Evolutionary conservation across 73 alveolate genomes (phyloP).

Genomic region (Stentor coeruleus): DNA sequence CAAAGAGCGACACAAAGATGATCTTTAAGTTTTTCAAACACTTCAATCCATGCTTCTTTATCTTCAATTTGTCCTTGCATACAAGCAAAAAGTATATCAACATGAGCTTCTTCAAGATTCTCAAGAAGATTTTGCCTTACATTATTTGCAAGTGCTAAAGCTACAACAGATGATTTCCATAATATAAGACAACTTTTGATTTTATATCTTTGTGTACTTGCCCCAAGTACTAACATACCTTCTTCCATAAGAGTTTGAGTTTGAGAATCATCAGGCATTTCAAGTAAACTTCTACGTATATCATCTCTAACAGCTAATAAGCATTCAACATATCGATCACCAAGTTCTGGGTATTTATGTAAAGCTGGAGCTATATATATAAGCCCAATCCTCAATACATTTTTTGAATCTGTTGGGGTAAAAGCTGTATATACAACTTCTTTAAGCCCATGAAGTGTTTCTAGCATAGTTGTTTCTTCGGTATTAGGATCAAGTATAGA

Average conservation of each 20-base stretch:
- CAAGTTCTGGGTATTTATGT: slow-evolving; percentile 54
- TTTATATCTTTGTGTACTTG: slow-evolving; percentile 56
- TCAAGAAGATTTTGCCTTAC: slow-evolving; percentile 33
- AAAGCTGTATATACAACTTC: slow-evolving; percentile 6
- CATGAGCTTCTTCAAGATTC: slow-evolving; percentile 38
- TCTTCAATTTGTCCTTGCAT: slow-evolving; percentile 33
- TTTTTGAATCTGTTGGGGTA: slow-evolving; percentile 23
- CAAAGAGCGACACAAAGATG: slow-evolving; percentile 53
- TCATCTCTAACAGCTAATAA: not conserved
- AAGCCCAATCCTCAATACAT: slow-evolving; percentile 43
- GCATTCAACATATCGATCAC: slow-evolving; percentile 41
- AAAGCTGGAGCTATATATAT: slow-evolving; percentile 57
- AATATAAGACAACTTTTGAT: slow-evolving; percentile 53
- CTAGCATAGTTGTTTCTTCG: slow-evolving; percentile 15
- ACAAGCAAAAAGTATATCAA: slow-evolving; percentile 37
- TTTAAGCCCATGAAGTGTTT: slow-evolving; percentile 23
- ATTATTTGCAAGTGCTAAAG: slow-evolving; percentile 34
- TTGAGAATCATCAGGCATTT: not conserved
- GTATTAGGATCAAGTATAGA: slow-evolving; percentile 22
- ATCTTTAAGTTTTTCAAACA: slow-evolving; percentile 39
- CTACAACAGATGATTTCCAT: slow-evolving; percentile 60
- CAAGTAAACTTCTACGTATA: not conserved
- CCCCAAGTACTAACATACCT: slow-evolving; percentile 58
- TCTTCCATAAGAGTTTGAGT: slow-evolving; percentile 39
- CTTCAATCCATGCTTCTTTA: slow-evolving; percentile 44